phyloP scores from a whole-genome alignment of 345 rosid species.

The Erysimum cheiranthoides region DNA sequence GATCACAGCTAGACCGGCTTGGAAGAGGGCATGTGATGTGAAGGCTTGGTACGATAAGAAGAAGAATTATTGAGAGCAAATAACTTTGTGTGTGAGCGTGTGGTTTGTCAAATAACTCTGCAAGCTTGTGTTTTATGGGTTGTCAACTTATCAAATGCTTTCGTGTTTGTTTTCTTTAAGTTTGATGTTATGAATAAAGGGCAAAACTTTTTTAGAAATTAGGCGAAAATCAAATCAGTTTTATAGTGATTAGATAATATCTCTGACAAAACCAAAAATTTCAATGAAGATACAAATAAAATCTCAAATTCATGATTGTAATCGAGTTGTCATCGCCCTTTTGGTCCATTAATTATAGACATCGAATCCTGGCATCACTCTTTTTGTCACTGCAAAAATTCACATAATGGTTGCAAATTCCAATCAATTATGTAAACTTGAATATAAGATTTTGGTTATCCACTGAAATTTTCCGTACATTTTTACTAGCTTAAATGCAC shows the following conservation, averaged over 20 bases:
- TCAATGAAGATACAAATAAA: background rate
- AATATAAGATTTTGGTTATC: too few species aligned
- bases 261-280: background rate
- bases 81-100: background rate
- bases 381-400: background rate
- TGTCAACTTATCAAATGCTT: background rate
- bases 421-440: background rate
- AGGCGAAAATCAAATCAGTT: too few species aligned
- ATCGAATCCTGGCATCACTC: background rate
- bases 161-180: background rate
- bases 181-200: slow-evolving; percentile 8
- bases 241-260: too few species aligned
- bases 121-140: background rate
- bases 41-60: slow-evolving; percentile 14
- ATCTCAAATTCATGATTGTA: background rate
- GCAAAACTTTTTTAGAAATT: background rate
- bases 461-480: too few species aligned
- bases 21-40: slow-evolving; percentile 57
- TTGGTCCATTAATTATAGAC: background rate
- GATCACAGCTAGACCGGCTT: slow-evolving; percentile 62
- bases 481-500: background rate
- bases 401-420: background rate
- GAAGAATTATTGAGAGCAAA: background rate
- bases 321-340: background rate
- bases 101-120: background rate